Percentiles rank a stretch among this genome's conserved stretches.
Evolutionary conservation across 2,329 filamentous ascomycete genomes (phyloP).

Genomic region (Monosporascus sp.): DNA sequence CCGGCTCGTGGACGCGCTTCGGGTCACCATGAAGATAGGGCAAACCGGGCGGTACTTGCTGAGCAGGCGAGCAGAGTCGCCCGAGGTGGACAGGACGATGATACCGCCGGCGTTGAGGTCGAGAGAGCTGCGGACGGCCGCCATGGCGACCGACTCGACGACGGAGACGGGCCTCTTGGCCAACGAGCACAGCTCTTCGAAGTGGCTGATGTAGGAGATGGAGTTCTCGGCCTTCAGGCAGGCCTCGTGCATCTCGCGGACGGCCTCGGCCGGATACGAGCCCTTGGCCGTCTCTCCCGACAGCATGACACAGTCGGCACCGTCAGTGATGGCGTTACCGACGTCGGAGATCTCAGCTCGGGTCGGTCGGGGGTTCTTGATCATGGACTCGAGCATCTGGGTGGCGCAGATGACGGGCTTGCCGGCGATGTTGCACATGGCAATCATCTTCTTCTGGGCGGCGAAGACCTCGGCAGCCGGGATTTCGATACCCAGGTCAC

Average conservation of each 20-base stretch:
- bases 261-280: conserved; percentile 84
- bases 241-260: conserved; percentile 97
- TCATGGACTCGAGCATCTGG: conserved; percentile 99
- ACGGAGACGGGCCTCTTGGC: conserved; percentile 79
- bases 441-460: conserved; percentile 99
- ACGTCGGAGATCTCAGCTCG: conserved; percentile 98
- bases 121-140: conserved; percentile 88
- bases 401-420: conserved; percentile 99
- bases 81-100: conserved; percentile 91
- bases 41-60: conserved; percentile 99
- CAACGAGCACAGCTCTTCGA: conserved; percentile 86
- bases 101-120: conserved; percentile 96
- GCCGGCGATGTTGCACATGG: conserved; percentile 98
- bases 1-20: conserved; percentile 75
- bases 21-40: conserved; percentile 98
- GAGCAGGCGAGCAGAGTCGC: conserved; percentile 87
- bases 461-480: conserved; percentile 97
- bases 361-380: conserved; percentile 97
- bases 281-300: conserved; percentile 99
- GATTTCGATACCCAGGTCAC: conserved; percentile 97
- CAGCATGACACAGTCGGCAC: conserved; percentile 99
- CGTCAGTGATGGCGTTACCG: conserved; percentile 95
- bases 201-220: conserved; percentile 94
- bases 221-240: conserved; percentile 95
- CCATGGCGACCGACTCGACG: conserved; percentile 93